These are phyloP conservation scores for Thecaphora thlaspeos DNA, from an alignment of 1,284 basidiomycete genomes.

Conservation along the genomic window DNA sequence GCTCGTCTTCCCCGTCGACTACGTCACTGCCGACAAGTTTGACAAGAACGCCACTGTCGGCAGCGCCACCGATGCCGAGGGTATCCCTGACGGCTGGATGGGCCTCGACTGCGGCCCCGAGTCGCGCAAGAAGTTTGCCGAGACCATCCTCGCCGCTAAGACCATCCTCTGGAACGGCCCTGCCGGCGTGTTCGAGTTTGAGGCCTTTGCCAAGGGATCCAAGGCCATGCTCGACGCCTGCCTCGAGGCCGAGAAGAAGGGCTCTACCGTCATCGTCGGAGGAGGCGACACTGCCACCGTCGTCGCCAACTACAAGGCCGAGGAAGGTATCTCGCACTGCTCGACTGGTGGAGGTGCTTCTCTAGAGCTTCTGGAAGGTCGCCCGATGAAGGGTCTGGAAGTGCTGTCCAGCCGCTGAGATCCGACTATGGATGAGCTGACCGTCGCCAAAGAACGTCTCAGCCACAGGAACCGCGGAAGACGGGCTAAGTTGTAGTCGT, in stretches of 20 bases:
- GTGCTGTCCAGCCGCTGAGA: too few species aligned
- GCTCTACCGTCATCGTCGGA: conserved; percentile 83
- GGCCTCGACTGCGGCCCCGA: conserved; percentile 72
- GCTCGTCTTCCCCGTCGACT: conserved; percentile 93
- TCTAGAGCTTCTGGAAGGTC: conserved; percentile 61
- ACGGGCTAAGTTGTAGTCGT: too few species aligned
- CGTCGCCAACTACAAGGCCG: conserved; percentile 65
- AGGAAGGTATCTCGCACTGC: conserved; percentile 90
- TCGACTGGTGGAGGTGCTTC: conserved; percentile 95
- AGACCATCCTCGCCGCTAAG: conserved; percentile 82
- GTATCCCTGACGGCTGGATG: conserved; percentile 91
- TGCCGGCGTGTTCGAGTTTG: conserved; percentile 96
- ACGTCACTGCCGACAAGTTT: conserved; percentile 91
- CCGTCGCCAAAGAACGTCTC: too few species aligned
- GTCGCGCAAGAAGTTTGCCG: conserved; percentile 74
- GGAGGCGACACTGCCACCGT: conserved; percentile 58
- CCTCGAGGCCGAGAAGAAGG: conserved; percentile 81
- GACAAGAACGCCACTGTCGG: conserved; percentile 83
- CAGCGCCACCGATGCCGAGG: conserved; percentile 73
- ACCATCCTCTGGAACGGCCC: conserved; percentile 98
- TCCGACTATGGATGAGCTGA: too few species aligned
- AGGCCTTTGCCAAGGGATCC: conserved; percentile 83
- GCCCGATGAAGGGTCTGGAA: too few species aligned
- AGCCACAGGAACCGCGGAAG: too few species aligned
- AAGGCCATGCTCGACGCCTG: conserved; percentile 80